Evolutionary conservation across 2,329 filamentous ascomycete species (phyloP), one percentile per base, ranked within the genome.

Genomic region (Penicillium sp.): DNA sequence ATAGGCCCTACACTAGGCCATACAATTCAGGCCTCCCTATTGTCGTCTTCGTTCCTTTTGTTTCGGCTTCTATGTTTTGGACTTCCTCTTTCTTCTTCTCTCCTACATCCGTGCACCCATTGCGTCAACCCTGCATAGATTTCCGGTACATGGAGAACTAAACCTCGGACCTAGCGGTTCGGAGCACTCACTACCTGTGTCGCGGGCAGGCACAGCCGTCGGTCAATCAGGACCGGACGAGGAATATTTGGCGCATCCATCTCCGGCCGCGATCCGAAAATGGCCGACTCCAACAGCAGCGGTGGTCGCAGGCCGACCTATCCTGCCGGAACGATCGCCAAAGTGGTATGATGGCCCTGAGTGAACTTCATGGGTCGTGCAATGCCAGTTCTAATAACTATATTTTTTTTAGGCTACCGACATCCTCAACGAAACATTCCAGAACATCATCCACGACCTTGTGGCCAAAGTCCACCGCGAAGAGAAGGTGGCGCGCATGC

Each of bases 401-500:
- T 9, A 4, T 26, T 9, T 9, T 49, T 22, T 28, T 24, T 48
- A 54, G 52, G 52, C 49, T 21, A 55, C 48, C 47, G 69, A 71
- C 33, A 75, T 83, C 47, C 67, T 83, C 57, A 77, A 82, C 52
- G 77, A 80, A 53, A 74, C 74, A 21, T 70, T 83, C 38, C 73
- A 78, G 59, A 81, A 77, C 59, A 78, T 82, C 57, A 76, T 83
- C 57, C 77, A 81, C 64, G 76, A 79, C 57, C 74, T 80, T 22
- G 76, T 80, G 47, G 70, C 80, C 28, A 73, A 77, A 55, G 76
- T 75, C 29, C 80, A 83, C 61, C 78, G 78, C 54, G 72, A 78
- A 50, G 80, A 83, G 64, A 82, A 82, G 67, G 68, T 77, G 53
- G 73, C 80, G 37, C 76, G 80, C 50, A 79, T 79, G 75, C 75